Evolutionary conservation across 768 basidiomycete genomes (phyloP), one percentile per base, ranked within the genome.

Genomic region (Podaxis rugospora): DNA sequence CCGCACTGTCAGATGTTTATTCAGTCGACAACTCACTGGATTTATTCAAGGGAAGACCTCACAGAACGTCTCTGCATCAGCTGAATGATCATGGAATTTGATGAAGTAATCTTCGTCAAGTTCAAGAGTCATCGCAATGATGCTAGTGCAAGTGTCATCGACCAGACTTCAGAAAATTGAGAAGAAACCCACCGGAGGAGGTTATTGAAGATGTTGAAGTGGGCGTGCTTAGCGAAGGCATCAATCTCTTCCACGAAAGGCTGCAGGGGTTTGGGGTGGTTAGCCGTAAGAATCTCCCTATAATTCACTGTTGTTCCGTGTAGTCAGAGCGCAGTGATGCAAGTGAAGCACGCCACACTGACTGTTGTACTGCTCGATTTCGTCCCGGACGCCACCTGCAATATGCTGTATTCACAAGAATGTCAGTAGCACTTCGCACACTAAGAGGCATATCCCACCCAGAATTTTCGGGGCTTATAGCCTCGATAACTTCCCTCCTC

Each of bases 381-480:
- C 75, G 61, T 80, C 79, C 14, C 66, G 71, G 16, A 80, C 74
- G 4, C 76, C 75, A 46, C 71, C 70, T 23, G 74, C 72, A 54
- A 80, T 75, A 57, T 76, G 72, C 79, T 80, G 49, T 18, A 14
- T n/a, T 6, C n/a, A 16, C 42, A 16, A 18, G 27, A 54, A n/a
- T 39, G 37, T 47, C 18, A 23, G 11, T 7, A 5, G 0, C 44
- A 0, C 23, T 7, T 11, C 23, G 18, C 14, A 28, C 37, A 21
- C 16, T 10, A 27, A 23, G 16, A 47, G 4, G 0, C 6, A 9
- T 37, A 25, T 47, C 68, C n/a, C 58, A 82, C 81, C 80, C 78
- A 84, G 61, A 81, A 81, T 50, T 77, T 74, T 3, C 79, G 73
- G 5, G 71, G 72, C 65, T 85, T 85, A 64, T 85, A 85, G 2